These are phyloP conservation scores for Tripterygium wilfordii DNA, from an alignment of 177 flowering plant species.

Conservation along the genomic window DNA sequence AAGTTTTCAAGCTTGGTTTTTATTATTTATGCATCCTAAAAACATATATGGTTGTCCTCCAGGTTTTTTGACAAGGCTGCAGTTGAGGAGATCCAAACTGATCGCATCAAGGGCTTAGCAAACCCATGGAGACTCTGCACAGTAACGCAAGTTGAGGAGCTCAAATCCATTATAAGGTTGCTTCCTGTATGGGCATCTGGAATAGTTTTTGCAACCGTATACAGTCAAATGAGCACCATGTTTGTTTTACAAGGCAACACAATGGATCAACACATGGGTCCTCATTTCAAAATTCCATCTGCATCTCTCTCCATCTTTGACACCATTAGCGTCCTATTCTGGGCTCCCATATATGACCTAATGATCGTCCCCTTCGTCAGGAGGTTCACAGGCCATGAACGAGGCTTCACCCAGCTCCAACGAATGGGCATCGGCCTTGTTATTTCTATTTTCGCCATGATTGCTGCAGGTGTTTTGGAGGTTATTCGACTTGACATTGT, in stretches of 20 bases:
- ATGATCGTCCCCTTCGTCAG: conserved; percentile 30
- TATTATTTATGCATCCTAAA: background rate
- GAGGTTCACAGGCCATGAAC: conserved; percentile 26
- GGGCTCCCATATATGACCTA: conserved; percentile 34
- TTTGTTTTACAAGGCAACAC: conserved; percentile 40
- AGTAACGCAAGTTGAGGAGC: conserved; percentile 42
- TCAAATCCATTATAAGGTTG: conserved; percentile 25
- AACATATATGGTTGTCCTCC: background rate
- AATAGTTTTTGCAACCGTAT: conserved; percentile 28
- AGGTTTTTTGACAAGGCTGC: conserved; percentile 50
- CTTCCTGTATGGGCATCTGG: conserved; percentile 40
- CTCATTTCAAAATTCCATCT: conserved; percentile 25
- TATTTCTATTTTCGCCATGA: conserved; percentile 32
- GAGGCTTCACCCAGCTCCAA: conserved; percentile 43
- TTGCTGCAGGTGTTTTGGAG: conserved; percentile 29
- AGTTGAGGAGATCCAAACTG: conserved; percentile 18
- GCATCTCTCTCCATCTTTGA: conserved; percentile 40
- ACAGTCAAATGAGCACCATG: conserved; percentile 39
- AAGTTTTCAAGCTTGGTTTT: background rate
- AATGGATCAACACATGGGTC: conserved; percentile 31
- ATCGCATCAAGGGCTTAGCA: conserved; percentile 6
- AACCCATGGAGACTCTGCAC: conserved; percentile 37
- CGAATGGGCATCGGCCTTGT: conserved; percentile 40
- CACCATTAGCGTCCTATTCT: conserved; percentile 35
- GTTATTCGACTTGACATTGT: conserved; percentile 21